These are phyloP conservation scores for Diaporthe humulicola DNA, from an alignment of 2,329 filamentous ascomycete genomes.

Conservation along the genomic window DNA sequence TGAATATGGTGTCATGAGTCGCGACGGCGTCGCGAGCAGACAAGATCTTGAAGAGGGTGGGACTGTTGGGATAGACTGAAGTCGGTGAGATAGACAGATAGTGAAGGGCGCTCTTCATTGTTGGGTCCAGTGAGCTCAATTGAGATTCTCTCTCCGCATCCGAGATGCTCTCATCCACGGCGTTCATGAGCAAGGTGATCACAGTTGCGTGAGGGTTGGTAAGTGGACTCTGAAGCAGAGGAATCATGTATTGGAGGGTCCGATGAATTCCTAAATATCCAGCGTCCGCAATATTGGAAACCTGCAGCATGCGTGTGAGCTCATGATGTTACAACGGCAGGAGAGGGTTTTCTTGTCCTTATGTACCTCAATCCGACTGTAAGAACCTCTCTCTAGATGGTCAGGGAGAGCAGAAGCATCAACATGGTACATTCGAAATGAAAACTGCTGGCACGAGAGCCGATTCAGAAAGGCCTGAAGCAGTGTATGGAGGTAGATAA, in stretches of 20 bases:
- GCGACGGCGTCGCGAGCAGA: neutral
- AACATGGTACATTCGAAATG: neutral
- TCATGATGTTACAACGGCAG: no score
- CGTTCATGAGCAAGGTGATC: conserved; percentile 20
- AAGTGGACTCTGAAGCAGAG: neutral
- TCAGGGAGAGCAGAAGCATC: neutral
- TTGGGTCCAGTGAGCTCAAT: neutral
- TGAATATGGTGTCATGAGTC: neutral
- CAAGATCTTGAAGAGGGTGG: neutral
- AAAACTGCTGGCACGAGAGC: neutral
- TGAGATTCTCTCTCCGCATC: neutral
- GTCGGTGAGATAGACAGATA: neutral
- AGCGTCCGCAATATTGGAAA: conserved; percentile 12
- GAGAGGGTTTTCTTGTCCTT: neutral
- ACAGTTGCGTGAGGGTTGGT: conserved; percentile 8
- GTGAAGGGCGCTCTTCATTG: neutral
- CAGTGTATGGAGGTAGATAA: neutral
- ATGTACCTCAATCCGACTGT: conserved; percentile 9
- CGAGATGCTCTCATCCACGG: neutral
- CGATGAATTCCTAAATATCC: neutral
- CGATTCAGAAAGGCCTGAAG: neutral
- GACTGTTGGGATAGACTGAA: no score
- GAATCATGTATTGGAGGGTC: neutral
- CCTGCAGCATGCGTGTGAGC: neutral
- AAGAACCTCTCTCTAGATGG: neutral